Percentiles rank a stretch among this genome's conserved stretches.
Conservation (phyloP, 371 early-diverging fungal species). For the Massospora cicadina region DNA sequence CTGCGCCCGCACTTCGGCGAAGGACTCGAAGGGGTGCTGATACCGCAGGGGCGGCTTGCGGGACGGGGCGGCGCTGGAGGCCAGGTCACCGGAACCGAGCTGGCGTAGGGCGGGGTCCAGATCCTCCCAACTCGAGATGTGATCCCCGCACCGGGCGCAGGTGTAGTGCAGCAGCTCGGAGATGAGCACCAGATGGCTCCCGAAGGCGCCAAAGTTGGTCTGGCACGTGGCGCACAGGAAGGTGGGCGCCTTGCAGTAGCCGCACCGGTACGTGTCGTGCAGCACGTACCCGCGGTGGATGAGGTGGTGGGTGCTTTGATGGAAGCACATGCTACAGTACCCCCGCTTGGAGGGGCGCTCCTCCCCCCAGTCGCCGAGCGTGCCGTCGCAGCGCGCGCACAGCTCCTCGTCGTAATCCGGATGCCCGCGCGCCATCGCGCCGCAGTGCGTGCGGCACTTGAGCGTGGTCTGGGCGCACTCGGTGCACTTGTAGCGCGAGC, state of each 20-base stretch:
- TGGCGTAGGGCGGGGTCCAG: not conserved
- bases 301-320: not conserved
- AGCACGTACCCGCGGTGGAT: not conserved
- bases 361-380: slow-evolving; percentile 3
- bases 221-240: slow-evolving; percentile 4
- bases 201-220: slow-evolving; percentile 3
- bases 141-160: not conserved
- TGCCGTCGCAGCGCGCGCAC: slow-evolving; percentile 4
- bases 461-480: slow-evolving; percentile 2
- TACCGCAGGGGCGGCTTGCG: not conserved
- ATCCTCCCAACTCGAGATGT: slow-evolving; percentile 4
- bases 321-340: not conserved
- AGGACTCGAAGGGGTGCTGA: slow-evolving; percentile 7
- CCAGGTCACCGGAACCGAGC: not conserved
- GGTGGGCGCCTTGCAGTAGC: not conserved
- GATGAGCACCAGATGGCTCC: not conserved
- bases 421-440: slow-evolving; percentile 7
- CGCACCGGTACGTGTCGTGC: slow-evolving; percentile 3
- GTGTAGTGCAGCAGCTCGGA: not conserved
- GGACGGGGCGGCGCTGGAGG: not conserved
- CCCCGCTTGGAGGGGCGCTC: not conserved
- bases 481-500: slow-evolving; percentile 5
- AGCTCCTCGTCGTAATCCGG: slow-evolving; percentile 5
- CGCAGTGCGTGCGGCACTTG: slow-evolving; percentile 3
- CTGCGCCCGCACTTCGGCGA: not conserved